phyloP scores from a whole-genome alignment of 192 early-diverging fungal genomes.

The Podila verticillata region DNA sequence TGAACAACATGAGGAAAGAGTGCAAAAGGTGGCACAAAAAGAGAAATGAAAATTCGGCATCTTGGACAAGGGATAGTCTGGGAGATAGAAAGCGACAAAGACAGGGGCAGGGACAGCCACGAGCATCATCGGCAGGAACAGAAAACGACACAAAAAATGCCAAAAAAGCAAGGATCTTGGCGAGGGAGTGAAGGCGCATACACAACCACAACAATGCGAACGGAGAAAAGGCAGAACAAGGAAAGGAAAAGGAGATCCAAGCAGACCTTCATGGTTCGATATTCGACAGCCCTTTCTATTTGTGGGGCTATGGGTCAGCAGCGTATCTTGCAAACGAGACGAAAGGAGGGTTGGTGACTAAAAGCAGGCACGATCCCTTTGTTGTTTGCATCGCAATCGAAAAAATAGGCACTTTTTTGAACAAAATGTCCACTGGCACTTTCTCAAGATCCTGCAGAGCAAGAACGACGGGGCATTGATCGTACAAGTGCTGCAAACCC shows the following conservation, averaged over 20 bases:
- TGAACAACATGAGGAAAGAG: too few relatives aligned
- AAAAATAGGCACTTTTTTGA: constrained; percentile 53
- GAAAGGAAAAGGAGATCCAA: too few relatives aligned
- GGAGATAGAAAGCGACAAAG: neutral
- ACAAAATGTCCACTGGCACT: constrained; percentile 40
- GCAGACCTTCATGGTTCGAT: too few relatives aligned
- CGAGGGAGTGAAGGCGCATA: too few relatives aligned
- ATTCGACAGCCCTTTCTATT: too few relatives aligned
- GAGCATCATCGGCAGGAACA: neutral
- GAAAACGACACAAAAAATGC: neutral
- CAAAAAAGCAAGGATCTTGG: neutral
- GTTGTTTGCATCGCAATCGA: neutral
- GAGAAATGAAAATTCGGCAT: neutral
- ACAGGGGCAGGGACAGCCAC: constrained; percentile 6
- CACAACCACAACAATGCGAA: too few relatives aligned
- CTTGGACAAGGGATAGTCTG: constrained; percentile 7
- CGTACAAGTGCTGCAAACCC: constrained; percentile 58
- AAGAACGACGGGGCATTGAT: constrained; percentile 41
- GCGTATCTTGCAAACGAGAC: too few relatives aligned
- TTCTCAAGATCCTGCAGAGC: constrained; percentile 52
- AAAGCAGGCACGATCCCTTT: neutral
- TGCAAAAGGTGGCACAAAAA: too few relatives aligned
- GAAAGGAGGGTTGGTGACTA: neutral
- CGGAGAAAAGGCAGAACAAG: too few relatives aligned
- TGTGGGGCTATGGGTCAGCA: too few relatives aligned